Base-by-base conservation (phyloP, 1,139 yeast genomes). In the Blastobotrys raffinosifermentans region DNA sequence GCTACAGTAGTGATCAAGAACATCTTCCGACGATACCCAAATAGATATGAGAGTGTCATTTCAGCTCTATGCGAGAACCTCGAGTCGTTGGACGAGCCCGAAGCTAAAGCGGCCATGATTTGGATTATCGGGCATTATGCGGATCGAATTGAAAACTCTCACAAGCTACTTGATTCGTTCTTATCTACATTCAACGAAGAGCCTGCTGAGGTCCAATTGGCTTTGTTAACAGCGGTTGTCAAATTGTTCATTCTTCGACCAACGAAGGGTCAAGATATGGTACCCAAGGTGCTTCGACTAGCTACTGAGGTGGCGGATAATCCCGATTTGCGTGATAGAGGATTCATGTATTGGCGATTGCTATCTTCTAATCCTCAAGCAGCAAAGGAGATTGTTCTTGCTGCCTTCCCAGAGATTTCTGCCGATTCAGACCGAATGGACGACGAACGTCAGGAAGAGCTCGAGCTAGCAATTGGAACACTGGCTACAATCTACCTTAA, bases 271-370 rank as follows among this genome's bases (percentile, higher is more conserved):
- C 85, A 82, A 50, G 54, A 63, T 1, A 53, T 79, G 15, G 75
- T 86, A 2, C 65, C 86, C 25, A 66, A 69, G 27, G 67, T 82
- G 0, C 63, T 87, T 40, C 80, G 77, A 54, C 64, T 71, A 63
- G 84, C 89, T 3, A 83, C 94, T 0, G 94, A 85, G 49, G 83
- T 79, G 15, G 67, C 72, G 0, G 79, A 80, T 46, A 68, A 77
- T 50, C 96, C 96, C 0, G 97, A 89, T 60, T 63, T 87, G 11
- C 70, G 96, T 46, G 94, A 85, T 48, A 64, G 96, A 32, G 96
- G 93, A 0, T 82, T 68, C 54, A 77, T 86, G 63, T 89, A 89
- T 58, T 84, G 94, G 94, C 69, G 95, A 38, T 58, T 87, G 19
- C 63, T 89, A 6, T 75, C 93, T 0, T 57, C 77, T 0, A 60